Conservation (phyloP, 2,329 filamentous ascomycete genomes). For the Mariannaea sp. region DNA sequence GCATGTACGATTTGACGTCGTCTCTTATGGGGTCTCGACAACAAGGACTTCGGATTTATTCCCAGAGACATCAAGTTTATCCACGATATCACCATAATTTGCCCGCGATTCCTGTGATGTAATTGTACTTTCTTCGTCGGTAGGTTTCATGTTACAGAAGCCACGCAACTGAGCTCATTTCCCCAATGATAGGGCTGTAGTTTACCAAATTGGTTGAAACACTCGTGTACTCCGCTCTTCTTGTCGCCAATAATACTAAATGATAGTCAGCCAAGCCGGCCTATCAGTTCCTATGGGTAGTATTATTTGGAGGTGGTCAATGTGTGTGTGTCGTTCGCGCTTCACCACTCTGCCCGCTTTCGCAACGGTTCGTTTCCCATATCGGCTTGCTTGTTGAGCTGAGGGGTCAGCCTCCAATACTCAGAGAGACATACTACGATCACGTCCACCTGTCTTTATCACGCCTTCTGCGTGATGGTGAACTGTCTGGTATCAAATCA, state of each 20-base stretch:
- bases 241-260: not conserved
- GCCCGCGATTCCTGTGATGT: slow-evolving; percentile 55
- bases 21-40: too few relatives aligned
- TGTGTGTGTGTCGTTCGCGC: slow-evolving; percentile 51
- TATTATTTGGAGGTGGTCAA: slow-evolving; percentile 49
- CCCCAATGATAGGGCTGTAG: slow-evolving; percentile 54
- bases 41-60: too few relatives aligned
- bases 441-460: slow-evolving; percentile 21
- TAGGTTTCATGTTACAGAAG: too few relatives aligned
- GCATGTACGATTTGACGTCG: too few relatives aligned
- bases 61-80: slow-evolving; percentile 54
- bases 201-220: slow-evolving; percentile 56
- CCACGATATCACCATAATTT: slow-evolving; percentile 50
- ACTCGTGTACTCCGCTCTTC: slow-evolving; percentile 45
- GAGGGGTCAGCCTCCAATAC: slow-evolving; percentile 20
- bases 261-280: too few relatives aligned
- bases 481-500: slow-evolving; percentile 18
- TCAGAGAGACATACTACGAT: too few relatives aligned
- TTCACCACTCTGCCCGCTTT: slow-evolving; percentile 47
- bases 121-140: slow-evolving; percentile 51
- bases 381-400: slow-evolving; percentile 49
- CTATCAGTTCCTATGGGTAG: slow-evolving; percentile 31
- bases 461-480: slow-evolving; percentile 23
- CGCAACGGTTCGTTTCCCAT: slow-evolving; percentile 46
- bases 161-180: slow-evolving; percentile 57